These are phyloP conservation scores for Podaxis sp. DNA, from an alignment of 768 basidiomycete species.

Conservation along the genomic window DNA sequence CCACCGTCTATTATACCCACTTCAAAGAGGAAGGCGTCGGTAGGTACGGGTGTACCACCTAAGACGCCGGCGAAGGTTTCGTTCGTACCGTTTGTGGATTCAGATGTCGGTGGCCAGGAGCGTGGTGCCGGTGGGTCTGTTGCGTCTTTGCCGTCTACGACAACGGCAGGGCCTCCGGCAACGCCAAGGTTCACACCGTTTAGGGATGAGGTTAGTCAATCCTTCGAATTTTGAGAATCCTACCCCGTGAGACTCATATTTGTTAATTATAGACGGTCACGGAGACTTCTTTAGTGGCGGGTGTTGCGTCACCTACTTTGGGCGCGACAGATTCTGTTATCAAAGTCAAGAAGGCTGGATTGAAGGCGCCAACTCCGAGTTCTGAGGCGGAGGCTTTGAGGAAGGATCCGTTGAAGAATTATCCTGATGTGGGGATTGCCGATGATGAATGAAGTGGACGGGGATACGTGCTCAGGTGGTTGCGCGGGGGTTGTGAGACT, in stretches of 20 bases:
- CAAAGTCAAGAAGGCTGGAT: conserved; percentile 56
- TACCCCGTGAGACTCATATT: not conserved
- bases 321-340: conserved; percentile 59
- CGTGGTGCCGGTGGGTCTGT: conserved; percentile 16
- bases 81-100: conserved; percentile 23
- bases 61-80: conserved; percentile 23
- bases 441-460: conserved; percentile 15
- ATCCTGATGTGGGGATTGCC: conserved; percentile 26
- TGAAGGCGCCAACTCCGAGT: conserved; percentile 40
- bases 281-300: not conserved
- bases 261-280: not conserved
- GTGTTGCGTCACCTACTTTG: conserved; percentile 23
- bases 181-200: conserved; percentile 71
- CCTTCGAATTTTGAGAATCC: conserved; percentile 6
- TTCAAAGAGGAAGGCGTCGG: conserved; percentile 21
- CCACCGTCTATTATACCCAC: conserved; percentile 35
- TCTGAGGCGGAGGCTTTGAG: conserved; percentile 79
- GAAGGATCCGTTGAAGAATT: conserved; percentile 82
- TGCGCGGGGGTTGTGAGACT: not conserved
- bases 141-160: not conserved
- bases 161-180: conserved; percentile 30
- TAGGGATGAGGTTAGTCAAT: conserved; percentile 60
- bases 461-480: not conserved
- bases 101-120: conserved; percentile 11
- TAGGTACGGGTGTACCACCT: not conserved